Evolutionary conservation across 345 rosid genomes (phyloP), one percentile per base, ranked within the genome.

Genomic region (Barbarea vulgaris): DNA sequence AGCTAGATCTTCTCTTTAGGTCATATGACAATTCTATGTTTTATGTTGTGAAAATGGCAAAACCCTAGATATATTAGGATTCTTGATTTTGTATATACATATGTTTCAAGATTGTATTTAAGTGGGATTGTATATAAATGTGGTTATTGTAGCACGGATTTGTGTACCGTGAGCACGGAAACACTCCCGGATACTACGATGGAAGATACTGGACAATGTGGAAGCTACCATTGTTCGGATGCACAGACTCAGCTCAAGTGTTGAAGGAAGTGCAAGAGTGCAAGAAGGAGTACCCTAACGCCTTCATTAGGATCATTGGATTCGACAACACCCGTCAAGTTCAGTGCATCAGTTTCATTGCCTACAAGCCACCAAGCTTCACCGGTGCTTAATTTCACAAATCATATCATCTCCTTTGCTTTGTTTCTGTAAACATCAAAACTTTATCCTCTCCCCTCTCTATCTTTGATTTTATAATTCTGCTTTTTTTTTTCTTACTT

Each of bases 131-230:
- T 22, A n/a, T 25, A 3, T 18, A 3, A 3, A 76, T 61, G 11
- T 42, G 53, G 56, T 31, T 37, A 2, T 53, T 75, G 31, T 63
- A 83, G 86, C 55, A 77, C n/a, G 80, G 78, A 8, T 83, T 67
- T 51, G 79, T 80, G 34, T 39, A 63, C 83, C 82, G 82, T 77
- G 78, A 80, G 69, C 76, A 80, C 73, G 71, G 79, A 7, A 80
- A 17, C 72, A 39, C 69, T 0, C 79, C 82, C 6, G 79, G 82
- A 62, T 79, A 79, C 69, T 79, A 79, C 21, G 88, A 85, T 54
- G 88, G 88, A 22, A 31, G 86, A 0, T 85, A 81, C 81, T 85
- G 88, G 86, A 79, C 81, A 18, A 85, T 83, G 86, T 85, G 88
- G 83, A 85, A 81, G 86, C 75, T 85, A 21, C 84, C 86, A 14